These are phyloP conservation scores for Nothopassalora personata DNA, from an alignment of 2,329 filamentous ascomycete species.

Conservation along the genomic window DNA sequence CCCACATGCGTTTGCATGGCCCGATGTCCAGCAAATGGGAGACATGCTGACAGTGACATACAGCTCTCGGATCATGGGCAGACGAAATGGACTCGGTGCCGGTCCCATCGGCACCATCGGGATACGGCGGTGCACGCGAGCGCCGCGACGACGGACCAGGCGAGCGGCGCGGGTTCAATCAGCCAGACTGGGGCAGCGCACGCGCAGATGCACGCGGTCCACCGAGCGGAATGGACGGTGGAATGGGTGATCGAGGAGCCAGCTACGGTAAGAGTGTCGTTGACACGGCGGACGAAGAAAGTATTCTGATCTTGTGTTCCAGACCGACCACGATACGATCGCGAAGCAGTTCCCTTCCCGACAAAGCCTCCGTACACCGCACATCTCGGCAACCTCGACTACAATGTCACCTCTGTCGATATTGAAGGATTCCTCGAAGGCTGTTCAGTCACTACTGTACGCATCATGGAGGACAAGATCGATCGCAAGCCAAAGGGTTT, in stretches of 20 bases:
- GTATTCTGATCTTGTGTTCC: constrained; percentile 17
- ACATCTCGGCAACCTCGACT: constrained; percentile 93
- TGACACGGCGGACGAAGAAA: constrained; percentile 1
- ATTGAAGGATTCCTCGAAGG: constrained; percentile 79
- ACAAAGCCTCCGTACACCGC: constrained; percentile 92
- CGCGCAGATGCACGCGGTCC: constrained; percentile 3
- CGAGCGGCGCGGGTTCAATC: constrained; percentile 46
- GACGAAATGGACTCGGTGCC: constrained; percentile 78
- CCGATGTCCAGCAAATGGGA: not conserved
- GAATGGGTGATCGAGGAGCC: constrained; percentile 23
- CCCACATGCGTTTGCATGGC: not conserved
- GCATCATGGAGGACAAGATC: constrained; percentile 94
- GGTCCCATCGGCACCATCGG: constrained; percentile 27
- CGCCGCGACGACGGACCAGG: constrained; percentile 27
- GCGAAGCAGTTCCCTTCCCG: constrained; percentile 79
- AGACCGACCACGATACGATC: constrained; percentile 40
- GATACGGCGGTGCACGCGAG: constrained; percentile 26
- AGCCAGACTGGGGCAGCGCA: constrained; percentile 27
- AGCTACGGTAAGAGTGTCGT: constrained; percentile 28
- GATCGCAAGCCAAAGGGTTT: constrained; percentile 95
- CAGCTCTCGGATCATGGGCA: constrained; percentile 86
- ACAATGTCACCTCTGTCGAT: constrained; percentile 80
- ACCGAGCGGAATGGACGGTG: constrained; percentile 17
- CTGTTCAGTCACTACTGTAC: constrained; percentile 82
- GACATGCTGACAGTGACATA: constrained; percentile 24